Base-by-base conservation (phyloP, 495 filamentous ascomycete genomes). In the Cenococcum geophilum region DNA sequence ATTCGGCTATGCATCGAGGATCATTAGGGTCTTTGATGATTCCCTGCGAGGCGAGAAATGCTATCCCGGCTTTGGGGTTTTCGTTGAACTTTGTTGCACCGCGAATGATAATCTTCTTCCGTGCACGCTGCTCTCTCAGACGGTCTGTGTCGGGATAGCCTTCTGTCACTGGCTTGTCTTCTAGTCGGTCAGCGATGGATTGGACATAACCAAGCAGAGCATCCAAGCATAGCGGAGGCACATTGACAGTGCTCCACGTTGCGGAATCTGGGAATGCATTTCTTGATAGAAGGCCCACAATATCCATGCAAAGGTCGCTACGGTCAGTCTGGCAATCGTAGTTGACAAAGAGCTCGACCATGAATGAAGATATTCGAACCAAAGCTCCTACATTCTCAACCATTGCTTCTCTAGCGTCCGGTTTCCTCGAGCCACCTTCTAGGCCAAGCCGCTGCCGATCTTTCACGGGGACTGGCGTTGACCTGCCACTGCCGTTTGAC, bases 191-290 rank as follows among this genome's bases (percentile, higher is more conserved):
- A 11, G 90, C 86, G 58, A 99, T 85, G 56, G 87, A 96, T 67
- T 95, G 91, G 45, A 99, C 81, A 65, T 91, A 97, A 16, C 91
- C 85, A 14, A 99, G 79, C 1, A 97, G 80, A 50, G 93, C 87
- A 69, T 99, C 93, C 9, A 99, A 77, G 69, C 95, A 99, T 20
- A 99, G 74, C 2, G 95, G 93, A 18, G 93, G 93, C 11, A 99
- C 93, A 71, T 95, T 99, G 25, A 93, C 97, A 0, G 93, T 99
- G 72, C 93, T 99, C 93, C 93, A 99, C 22, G 92, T 97, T 11
- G 92, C 95, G 2, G 93, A 96, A 69, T 99, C 93, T 8, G 93
- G 93, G 66, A 99, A 91, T 10, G 93, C 93, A 69, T 95, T 97
- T 58, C 93, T 80, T 27, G 93, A 91, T 40, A 99, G 79, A 40